Conservation (phyloP, 176 grass and related monocot genomes). For the Musa beccarii region DNA sequence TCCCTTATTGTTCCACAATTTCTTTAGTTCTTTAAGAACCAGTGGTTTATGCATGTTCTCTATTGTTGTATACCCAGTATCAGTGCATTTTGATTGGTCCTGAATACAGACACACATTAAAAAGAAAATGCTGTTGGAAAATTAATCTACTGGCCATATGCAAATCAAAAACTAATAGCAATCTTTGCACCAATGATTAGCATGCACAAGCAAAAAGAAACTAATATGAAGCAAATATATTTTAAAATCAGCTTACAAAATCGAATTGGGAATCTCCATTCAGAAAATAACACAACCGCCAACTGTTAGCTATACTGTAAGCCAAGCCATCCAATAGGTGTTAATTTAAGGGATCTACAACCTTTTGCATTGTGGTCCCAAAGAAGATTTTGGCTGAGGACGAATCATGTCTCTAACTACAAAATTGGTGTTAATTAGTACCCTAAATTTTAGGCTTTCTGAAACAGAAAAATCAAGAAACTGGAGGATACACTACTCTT, state of each 20-base stretch:
- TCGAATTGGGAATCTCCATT: background rate
- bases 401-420: too few species aligned
- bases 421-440: too few species aligned
- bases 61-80: constrained; percentile 52
- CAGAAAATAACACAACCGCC: background rate
- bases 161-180: background rate
- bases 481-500: too few species aligned
- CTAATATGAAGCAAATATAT: background rate
- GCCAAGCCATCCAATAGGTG: background rate
- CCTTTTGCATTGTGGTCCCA: too few species aligned
- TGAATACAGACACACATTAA: constrained; percentile 19
- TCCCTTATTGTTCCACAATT: constrained; percentile 74
- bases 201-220: background rate
- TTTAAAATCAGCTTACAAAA: background rate
- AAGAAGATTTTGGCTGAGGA: too few species aligned
- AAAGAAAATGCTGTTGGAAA: background rate
- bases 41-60: constrained; percentile 58
- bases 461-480: too few species aligned
- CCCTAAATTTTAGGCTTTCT: too few species aligned
- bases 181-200: background rate
- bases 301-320: background rate
- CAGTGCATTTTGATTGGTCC: constrained; percentile 71
- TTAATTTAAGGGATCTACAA: background rate
- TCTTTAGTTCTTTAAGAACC: constrained; percentile 79
- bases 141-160: background rate